Percentiles rank a stretch among this genome's conserved stretches.
These are phyloP conservation scores for Trametes cingulata DNA, from an alignment of 768 basidiomycete genomes.

Conservation along the genomic window DNA sequence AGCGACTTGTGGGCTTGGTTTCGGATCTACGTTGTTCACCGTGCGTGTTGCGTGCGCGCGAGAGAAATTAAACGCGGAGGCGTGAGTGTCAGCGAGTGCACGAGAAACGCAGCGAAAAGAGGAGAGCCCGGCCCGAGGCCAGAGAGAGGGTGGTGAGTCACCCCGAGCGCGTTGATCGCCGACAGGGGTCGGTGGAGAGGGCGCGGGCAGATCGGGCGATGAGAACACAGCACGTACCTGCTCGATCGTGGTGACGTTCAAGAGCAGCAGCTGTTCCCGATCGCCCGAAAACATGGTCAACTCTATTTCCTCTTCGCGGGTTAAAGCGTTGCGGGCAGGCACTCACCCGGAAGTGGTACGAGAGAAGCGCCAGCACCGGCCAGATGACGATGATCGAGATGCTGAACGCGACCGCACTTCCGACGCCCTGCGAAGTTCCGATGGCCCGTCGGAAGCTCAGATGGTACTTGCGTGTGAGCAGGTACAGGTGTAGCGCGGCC, in stretches of 20 bases:
- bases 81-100: conserved; percentile 1
- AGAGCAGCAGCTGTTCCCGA: conserved; percentile 60
- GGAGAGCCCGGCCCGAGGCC: background rate
- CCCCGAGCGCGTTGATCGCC: conserved; percentile 12
- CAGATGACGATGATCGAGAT: conserved; percentile 74
- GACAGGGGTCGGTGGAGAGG: conserved; percentile 13
- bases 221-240: conserved; percentile 55
- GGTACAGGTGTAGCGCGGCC: conserved; percentile 77
- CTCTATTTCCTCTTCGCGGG: conserved; percentile 1
- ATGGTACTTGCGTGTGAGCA: conserved; percentile 54
- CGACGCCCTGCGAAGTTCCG: conserved; percentile 49
- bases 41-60: background rate
- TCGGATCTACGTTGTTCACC: conserved; percentile 61
- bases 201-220: conserved; percentile 22
- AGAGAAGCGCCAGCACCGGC: conserved; percentile 77
- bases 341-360: conserved; percentile 85
- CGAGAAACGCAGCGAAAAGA: background rate
- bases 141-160: conserved; percentile 1
- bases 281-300: conserved; percentile 6
- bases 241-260: conserved; percentile 96
- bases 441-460: conserved; percentile 51
- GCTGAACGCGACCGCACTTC: conserved; percentile 80
- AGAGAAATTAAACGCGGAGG: background rate
- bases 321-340: background rate
- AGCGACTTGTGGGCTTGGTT: conserved; percentile 79